A percentile compares a stretch with the other conserved stretches of the same genome.
These are phyloP conservation scores for Arthrobotrys sinensis DNA, from an alignment of 2,329 filamentous ascomycete genomes.

Conservation along the genomic window DNA sequence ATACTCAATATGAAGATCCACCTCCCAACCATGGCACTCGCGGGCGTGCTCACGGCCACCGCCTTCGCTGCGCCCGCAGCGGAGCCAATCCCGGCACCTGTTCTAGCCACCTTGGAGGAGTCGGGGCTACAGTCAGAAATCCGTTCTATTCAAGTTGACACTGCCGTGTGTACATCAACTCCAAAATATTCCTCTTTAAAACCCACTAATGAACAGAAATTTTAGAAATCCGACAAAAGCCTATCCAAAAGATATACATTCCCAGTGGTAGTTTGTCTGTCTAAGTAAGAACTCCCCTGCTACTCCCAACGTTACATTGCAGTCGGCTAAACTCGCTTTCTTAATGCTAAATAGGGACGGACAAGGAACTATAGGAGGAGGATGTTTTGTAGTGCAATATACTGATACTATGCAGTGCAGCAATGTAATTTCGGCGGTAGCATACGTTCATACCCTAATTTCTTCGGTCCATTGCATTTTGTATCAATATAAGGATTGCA, in stretches of 20 bases:
- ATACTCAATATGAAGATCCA: background rate
- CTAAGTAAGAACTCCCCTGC: background rate
- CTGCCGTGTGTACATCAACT: too few species aligned
- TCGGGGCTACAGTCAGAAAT: background rate
- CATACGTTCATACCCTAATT: background rate
- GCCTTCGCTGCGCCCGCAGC: background rate
- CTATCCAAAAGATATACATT: background rate
- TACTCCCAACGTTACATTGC: background rate
- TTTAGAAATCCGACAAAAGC: background rate
- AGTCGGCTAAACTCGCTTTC: background rate
- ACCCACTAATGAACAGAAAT: background rate
- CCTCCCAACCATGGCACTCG: background rate
- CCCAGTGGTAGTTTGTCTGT: background rate
- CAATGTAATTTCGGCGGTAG: background rate
- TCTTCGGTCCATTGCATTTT: background rate
- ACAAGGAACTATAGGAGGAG: background rate
- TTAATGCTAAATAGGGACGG: slow-evolving; percentile 4
- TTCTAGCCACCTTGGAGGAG: background rate
- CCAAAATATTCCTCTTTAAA: background rate
- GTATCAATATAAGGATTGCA: background rate
- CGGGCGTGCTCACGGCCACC: background rate
- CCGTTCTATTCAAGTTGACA: background rate
- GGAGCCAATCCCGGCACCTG: background rate
- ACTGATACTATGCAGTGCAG: background rate
- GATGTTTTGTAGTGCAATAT: background rate